Conservation (phyloP, 805 yeast genomes). For the Starmerella floris region DNA sequence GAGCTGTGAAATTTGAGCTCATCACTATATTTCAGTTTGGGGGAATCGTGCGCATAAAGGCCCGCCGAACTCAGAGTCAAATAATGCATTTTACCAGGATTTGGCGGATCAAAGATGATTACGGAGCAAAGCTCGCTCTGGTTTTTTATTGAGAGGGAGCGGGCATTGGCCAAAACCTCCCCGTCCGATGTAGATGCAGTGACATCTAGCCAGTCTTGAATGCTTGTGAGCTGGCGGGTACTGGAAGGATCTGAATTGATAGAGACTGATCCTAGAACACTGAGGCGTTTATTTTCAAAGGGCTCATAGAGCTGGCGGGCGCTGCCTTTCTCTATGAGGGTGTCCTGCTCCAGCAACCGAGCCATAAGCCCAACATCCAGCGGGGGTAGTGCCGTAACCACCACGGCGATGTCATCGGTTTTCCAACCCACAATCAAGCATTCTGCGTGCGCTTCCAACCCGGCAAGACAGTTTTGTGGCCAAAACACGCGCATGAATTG, state of each 20-base stretch:
- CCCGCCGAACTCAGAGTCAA: constrained; percentile 62
- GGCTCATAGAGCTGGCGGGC: constrained; percentile 16
- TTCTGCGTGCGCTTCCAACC: not conserved
- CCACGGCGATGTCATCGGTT: constrained; percentile 13
- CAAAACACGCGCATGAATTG: constrained; percentile 16
- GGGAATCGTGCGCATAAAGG: constrained; percentile 31
- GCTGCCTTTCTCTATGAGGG: constrained; percentile 9
- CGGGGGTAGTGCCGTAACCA: constrained; percentile 16
- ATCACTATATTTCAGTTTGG: not conserved
- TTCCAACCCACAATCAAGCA: constrained; percentile 20
- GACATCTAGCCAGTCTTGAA: not conserved
- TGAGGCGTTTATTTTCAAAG: constrained; percentile 11
- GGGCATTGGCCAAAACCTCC: not conserved
- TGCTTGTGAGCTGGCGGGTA: not conserved
- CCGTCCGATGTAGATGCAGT: not conserved
- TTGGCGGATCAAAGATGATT: constrained; percentile 58
- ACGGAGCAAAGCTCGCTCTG: constrained; percentile 16
- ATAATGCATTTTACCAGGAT: constrained; percentile 56
- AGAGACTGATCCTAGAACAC: constrained; percentile 14
- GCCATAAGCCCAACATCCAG: constrained; percentile 12
- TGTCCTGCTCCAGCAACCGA: constrained; percentile 15
- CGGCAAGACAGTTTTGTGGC: constrained; percentile 13
- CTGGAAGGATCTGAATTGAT: no score
- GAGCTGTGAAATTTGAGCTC: not conserved
- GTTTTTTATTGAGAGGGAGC: not conserved